Evolutionary conservation across 257 asterid species (phyloP).

Genomic region (Rubia yunnanensis): DNA sequence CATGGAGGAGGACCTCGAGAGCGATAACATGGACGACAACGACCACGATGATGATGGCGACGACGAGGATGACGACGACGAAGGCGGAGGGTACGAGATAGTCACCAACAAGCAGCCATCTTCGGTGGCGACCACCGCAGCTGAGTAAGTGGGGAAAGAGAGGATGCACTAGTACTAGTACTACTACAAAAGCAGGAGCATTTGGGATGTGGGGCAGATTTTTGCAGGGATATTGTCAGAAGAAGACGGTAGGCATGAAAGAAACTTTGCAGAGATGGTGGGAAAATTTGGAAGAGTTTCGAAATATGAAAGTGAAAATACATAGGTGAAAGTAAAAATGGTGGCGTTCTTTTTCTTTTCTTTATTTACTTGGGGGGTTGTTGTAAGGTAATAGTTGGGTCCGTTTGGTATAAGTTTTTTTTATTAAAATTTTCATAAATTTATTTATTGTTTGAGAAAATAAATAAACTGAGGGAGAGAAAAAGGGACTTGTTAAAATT

Average conservation of each 20-base stretch:
- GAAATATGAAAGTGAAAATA: conserved; percentile 11
- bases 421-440: conserved; percentile 21
- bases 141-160: conserved; percentile 10
- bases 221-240: conserved; percentile 32
- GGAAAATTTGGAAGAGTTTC: conserved; percentile 6
- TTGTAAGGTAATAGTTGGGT: conserved; percentile 22
- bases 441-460: conserved; percentile 43
- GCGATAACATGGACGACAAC: conserved; percentile 24
- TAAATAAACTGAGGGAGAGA: conserved; percentile 28
- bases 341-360: conserved; percentile 3
- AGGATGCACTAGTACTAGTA: no score
- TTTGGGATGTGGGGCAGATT: conserved; percentile 23
- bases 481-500: conserved; percentile 8
- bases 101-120: conserved; percentile 49
- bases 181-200: conserved; percentile 2
- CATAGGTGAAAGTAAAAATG: conserved; percentile 7
- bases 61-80: conserved; percentile 32
- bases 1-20: conserved; percentile 38
- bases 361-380: conserved; percentile 1
- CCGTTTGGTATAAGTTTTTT: conserved; percentile 16
- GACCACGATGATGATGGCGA: conserved; percentile 24
- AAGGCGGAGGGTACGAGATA: conserved; percentile 52
- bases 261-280: conserved; percentile 17
- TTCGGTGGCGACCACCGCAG: conserved; percentile 36
- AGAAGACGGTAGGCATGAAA: conserved; percentile 14